A percentile compares a stretch with the other conserved stretches of the same genome.
These are phyloP conservation scores for Corylus heterophylla DNA, from an alignment of 306 rosid species.

Conservation along the genomic window DNA sequence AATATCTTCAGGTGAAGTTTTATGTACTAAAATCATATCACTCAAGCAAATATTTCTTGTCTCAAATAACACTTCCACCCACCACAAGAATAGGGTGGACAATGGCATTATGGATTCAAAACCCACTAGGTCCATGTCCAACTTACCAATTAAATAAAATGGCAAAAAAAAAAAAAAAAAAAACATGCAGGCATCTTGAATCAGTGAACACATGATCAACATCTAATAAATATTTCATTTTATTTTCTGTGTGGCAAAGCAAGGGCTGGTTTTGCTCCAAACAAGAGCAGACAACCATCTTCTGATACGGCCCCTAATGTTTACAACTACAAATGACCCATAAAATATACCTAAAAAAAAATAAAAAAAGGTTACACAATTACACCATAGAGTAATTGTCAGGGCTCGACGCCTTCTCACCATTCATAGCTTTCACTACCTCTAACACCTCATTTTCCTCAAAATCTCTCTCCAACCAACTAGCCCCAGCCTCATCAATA, in stretches of 20 bases:
- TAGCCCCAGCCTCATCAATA: too few relatives aligned
- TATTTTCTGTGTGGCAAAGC: not conserved
- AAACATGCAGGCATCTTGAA: not conserved
- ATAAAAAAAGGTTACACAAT: too few relatives aligned
- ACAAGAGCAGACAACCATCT: not conserved
- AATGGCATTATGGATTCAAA: not conserved
- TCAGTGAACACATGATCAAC: not conserved
- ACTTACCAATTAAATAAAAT: not conserved
- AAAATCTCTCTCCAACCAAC: too few relatives aligned
- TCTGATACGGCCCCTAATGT: not conserved
- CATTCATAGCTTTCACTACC: too few relatives aligned
- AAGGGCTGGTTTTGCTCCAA: not conserved
- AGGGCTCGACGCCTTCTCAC: too few relatives aligned
- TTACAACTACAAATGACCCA: constrained; percentile 2
- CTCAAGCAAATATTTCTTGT: not conserved
- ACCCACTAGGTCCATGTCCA: not conserved
- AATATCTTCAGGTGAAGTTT: constrained; percentile 9
- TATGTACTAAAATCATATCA: constrained; percentile 15
- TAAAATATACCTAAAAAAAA: not conserved
- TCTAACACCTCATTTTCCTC: too few relatives aligned
- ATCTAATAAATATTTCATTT: not conserved
- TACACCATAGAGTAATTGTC: too few relatives aligned
- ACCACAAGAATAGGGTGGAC: not conserved
- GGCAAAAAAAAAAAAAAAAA: not conserved
- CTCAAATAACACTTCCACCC: not conserved